A percentile compares a stretch with the other conserved stretches of the same genome.
phyloP scores from a whole-genome alignment of 495 filamentous ascomycete genomes.

The Chaetomidium leptoderma region DNA sequence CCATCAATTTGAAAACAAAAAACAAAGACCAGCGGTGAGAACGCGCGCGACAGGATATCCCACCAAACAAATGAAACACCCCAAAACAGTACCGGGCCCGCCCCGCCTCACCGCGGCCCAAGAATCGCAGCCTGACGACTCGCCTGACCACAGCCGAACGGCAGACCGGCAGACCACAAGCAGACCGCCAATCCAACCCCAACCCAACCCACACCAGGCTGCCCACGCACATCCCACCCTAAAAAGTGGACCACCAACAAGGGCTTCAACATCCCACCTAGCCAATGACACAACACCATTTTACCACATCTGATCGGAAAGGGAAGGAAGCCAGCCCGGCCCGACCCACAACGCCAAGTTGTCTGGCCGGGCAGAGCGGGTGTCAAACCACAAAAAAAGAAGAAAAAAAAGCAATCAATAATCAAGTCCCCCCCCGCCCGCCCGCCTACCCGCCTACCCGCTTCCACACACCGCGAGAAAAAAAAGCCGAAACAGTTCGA shows the following conservation, averaged over 20 bases:
- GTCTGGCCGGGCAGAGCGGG: too few species aligned
- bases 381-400: too few species aligned
- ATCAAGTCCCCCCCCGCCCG: too few species aligned
- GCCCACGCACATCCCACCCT: neutral
- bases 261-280: neutral
- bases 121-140: neutral
- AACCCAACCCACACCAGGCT: neutral
- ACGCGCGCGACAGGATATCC: neutral
- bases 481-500: too few species aligned
- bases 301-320: conserved; percentile 15
- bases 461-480: too few species aligned
- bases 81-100: neutral
- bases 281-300: conserved; percentile 19
- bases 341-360: neutral
- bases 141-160: neutral
- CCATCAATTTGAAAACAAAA: neutral
- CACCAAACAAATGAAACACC: neutral
- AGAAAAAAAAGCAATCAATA: neutral
- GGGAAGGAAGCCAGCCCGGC: conserved; percentile 20
- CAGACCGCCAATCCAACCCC: neutral
- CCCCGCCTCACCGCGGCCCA: too few species aligned
- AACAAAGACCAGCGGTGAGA: neutral
- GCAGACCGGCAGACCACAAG: neutral
- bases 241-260: neutral
- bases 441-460: too few species aligned